Evolutionary conservation across 441 rosid species (phyloP).

Genomic region (Breynia disticha): DNA sequence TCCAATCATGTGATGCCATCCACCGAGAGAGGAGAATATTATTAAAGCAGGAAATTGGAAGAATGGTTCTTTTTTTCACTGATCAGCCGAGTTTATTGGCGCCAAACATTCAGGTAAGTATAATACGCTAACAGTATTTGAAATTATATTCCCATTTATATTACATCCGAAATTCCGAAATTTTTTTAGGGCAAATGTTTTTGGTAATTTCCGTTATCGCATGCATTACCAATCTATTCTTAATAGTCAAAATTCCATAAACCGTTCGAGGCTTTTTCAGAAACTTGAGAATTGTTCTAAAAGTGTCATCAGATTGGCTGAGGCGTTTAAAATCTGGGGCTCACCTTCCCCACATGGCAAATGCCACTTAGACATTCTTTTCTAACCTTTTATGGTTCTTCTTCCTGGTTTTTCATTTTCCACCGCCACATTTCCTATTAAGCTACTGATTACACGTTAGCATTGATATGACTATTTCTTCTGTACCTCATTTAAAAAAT

Average conservation of each 20-base stretch:
- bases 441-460: background rate
- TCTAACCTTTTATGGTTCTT: background rate
- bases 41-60: slow-evolving; percentile 93
- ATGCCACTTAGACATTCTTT: background rate
- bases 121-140: background rate
- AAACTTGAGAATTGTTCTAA: background rate
- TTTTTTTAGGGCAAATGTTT: background rate
- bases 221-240: background rate
- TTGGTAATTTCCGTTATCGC: background rate
- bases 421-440: background rate
- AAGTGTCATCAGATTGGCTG: no score
- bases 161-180: background rate
- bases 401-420: background rate
- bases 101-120: slow-evolving; percentile 87
- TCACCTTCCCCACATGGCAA: no score
- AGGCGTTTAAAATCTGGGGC: no score
- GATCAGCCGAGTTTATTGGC: slow-evolving; percentile 99
- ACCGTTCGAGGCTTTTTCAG: background rate
- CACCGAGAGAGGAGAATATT: slow-evolving; percentile 91
- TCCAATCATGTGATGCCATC: slow-evolving; percentile 66
- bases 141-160: background rate
- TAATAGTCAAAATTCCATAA: background rate
- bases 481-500: background rate
- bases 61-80: slow-evolving; percentile 95
- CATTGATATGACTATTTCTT: background rate